Base-by-base conservation (phyloP, 139 green algal species). In the Chlorokybus atmophyticus region DNA sequence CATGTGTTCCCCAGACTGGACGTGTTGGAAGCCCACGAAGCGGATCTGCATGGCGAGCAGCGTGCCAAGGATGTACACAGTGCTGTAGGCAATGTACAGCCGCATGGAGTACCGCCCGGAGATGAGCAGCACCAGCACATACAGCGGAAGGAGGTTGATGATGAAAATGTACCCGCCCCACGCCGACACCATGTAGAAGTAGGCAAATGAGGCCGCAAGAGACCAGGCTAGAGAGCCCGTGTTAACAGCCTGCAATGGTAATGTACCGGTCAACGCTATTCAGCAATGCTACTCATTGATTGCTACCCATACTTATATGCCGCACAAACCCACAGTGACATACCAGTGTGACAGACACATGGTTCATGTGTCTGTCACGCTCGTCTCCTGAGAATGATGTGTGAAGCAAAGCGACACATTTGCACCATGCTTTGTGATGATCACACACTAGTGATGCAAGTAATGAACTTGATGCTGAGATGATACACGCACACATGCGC, bases 131-230 rank as follows among this genome's bases (percentile, higher is more conserved):
- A 82, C 83, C 38, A 97, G 67, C 54, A 76, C 85, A 75, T 96
- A 91, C 44, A 97, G 90, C 25, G 86, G 87, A 49, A 96, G 64
- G 28, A 96, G 70, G 74, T 96, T 96, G 79, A 94, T 93, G 64
- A 97, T 87, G 77, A 97, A 96, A n/a, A 82, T 82, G 75, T 96
- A 96, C 38, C 89, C 88, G 23, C 88, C 88, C 88, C 88, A 96
- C 3, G 53, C 54, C 3, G 70, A 75, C 0, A 67, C 77, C 78
- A 84, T 85, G 70, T 84, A 85, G 23, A 85, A 67, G 60, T 85
- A 83, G n/a, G 61, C 68, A 31, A 82, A 69, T 4, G 74, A 70
- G 3, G 75, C 71, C 10, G 28, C 53, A 26, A 63, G 47, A 17
- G 51, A 32, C 60, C 60, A 74, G 7, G 53, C 39, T 27, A 73